Evolutionary conservation across 2,329 filamentous ascomycete genomes (phyloP), one percentile per base, ranked within the genome.

Genomic region (Trichoderma sp.): DNA sequence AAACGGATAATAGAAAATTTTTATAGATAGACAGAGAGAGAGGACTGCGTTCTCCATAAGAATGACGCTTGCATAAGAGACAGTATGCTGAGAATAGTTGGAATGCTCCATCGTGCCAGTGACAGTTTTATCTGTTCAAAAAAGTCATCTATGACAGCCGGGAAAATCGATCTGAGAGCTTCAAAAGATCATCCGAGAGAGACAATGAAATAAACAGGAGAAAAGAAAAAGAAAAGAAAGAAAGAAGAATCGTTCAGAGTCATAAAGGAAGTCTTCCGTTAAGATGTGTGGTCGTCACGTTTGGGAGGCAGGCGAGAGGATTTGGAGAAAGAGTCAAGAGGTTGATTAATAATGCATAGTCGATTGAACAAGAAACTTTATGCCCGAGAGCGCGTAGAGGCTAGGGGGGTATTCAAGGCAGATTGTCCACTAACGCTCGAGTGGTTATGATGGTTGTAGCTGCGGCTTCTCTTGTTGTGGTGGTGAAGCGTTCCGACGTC

Each of bases 401-500:
- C 75, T 75, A 77, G 74, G 8, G 80, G 76, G 14, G 79, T 79
- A 54, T 76, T 76, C 49, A 78, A 73, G 28, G 76, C 71, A n/a
- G 80, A 79, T 16, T 77, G 76, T 65, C 76, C 79, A 14, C 43
- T 56, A 10, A 51, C 18, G 21, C 37, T 32, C 11, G 46, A 21
- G 21, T 55, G 77, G 26, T 79, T 75, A 14, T 77, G 74, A 70
- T 83, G 81, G 13, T 70, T 59, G 39, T 70, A 82, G 74, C 69
- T 80, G 43, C 83, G 83, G 46, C 82, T 79, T 72, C 81, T 82
- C 77, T 83, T 59, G 81, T 76, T 59, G 80, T 79, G 39, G 69
- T 81, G 82, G 69, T 84, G 81, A 61, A 91, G 78, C 66, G 84
- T 87, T 66, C 87, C 86, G 59, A 93, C 91, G 77, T 93, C 90